Evolutionary conservation across 768 basidiomycete genomes (phyloP).

Genomic region (Rhodotorula toruloides): DNA sequence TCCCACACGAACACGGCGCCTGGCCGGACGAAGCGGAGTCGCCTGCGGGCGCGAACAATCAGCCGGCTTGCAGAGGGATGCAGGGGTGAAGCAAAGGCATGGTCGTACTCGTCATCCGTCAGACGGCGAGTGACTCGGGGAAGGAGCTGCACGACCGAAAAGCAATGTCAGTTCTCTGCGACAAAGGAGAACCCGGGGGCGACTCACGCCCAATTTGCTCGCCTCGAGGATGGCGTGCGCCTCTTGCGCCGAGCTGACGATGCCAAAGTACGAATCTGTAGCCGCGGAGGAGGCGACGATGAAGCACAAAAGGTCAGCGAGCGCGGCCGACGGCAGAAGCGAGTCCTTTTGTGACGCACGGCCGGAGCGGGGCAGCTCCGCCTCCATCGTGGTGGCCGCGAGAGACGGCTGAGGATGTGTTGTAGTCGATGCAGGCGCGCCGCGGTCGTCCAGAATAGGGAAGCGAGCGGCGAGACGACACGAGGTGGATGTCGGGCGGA

Average conservation of each 20-base stretch:
- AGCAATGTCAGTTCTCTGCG: conserved; percentile 33
- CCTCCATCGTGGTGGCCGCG: conserved; percentile 9
- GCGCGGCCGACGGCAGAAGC: not conserved
- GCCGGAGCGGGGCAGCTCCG: conserved; percentile 8
- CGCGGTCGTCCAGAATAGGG: too few relatives aligned
- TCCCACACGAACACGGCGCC: conserved; percentile 40
- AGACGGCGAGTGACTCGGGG: conserved; percentile 45
- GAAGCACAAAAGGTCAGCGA: not conserved
- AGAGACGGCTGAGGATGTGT: too few relatives aligned
- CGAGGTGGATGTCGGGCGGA: too few relatives aligned
- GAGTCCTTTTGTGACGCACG: conserved; percentile 3
- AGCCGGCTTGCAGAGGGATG: not conserved
- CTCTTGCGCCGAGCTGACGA: conserved; percentile 18
- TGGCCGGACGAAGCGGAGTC: conserved; percentile 30
- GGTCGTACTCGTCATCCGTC: conserved; percentile 47
- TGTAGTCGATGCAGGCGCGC: too few relatives aligned
- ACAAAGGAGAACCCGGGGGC: not conserved
- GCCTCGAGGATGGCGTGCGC: conserved; percentile 34
- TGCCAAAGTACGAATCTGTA: conserved; percentile 37
- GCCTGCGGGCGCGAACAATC: conserved; percentile 22
- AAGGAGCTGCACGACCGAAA: conserved; percentile 45
- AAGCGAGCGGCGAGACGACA: too few relatives aligned
- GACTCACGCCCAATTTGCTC: conserved; percentile 31
- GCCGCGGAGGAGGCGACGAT: not conserved
- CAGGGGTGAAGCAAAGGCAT: conserved; percentile 41